Evolutionary conservation across 2,329 filamentous ascomycete genomes (phyloP), one percentile per base, ranked within the genome.

Genomic region (Epichloe sibirici): DNA sequence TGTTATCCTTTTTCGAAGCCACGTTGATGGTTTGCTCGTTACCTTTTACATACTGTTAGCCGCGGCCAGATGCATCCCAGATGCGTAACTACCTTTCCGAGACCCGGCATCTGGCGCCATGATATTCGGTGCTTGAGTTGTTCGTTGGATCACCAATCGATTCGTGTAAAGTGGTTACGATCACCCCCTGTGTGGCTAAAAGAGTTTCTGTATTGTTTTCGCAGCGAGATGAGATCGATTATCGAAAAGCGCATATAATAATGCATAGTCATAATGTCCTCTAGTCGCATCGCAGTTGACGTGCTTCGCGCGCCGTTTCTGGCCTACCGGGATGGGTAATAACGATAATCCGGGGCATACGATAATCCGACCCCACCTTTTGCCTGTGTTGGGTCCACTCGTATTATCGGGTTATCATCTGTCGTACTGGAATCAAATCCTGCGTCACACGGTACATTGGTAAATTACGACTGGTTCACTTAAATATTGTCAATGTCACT

Each of bases 11-110:
- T 61, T 80, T 82, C 3, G 79, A 77, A 52, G 78, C 75, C 58
- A 82, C 79, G 65, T 82, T 83, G 65, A 81, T 82, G 28, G 78
- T 82, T 56, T 73, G 73, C 59, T 82, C 78, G 28, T 31, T 35
- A 23, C 25, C 53, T 55, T 15, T 13, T 39, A 23, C 13, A 38
- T 5, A n/a, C 13, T 39, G 37, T 54, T 38, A 52, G 53, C 47
- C 11, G 43, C 28, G 13, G 31, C 12, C 45, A 12, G 45, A 34
- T 35, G 40, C 9, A 46, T 42, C 17, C 17, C 5, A 15, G 38
- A n/a, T 11, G 8, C 15, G 15, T 7, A 45, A 17, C 8, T 61
- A 66, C 64, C 63, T 62, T 66, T 66, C 47, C 63, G 62, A 53
- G 61, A 52, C 38, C 60, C 59, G 39, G 52, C 56, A 25, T 58